Conservation (phyloP, 2,329 filamentous ascomycete species). For the Colletotrichum cereale region DNA sequence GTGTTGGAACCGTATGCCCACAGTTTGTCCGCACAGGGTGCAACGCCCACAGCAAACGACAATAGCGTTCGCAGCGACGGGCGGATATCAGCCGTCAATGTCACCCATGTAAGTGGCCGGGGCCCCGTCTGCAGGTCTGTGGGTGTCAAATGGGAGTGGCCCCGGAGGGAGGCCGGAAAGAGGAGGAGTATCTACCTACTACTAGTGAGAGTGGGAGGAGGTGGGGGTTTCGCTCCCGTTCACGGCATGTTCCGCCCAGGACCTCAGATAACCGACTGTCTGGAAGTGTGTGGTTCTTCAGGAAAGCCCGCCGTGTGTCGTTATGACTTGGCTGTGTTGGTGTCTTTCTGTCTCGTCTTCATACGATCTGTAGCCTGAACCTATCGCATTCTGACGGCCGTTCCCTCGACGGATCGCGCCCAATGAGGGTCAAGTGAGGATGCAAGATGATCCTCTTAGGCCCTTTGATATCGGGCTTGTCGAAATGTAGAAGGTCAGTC, state of each 20-base stretch:
- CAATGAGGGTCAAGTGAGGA: slow-evolving; percentile 9
- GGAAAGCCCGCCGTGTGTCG: not conserved
- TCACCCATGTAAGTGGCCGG: slow-evolving; percentile 6
- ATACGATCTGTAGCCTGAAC: not conserved
- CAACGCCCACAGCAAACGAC: not conserved
- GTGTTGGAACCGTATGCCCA: not conserved
- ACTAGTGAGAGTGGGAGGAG: not conserved
- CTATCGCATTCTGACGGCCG: not conserved
- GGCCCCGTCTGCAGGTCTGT: slow-evolving; percentile 22
- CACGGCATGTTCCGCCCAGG: not conserved
- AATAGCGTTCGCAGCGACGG: not conserved
- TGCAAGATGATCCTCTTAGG: slow-evolving; percentile 13
- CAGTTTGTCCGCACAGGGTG: not conserved
- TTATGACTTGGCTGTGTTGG: not conserved
- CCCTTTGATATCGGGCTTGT: slow-evolving; percentile 40
- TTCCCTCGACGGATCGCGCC: slow-evolving; percentile 1
- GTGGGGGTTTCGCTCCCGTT: slow-evolving; percentile 11
- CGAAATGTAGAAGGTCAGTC: slow-evolving; percentile 37
- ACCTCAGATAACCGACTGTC: not conserved
- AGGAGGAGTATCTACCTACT: no score
- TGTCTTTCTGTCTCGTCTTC: not conserved
- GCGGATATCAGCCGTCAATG: not conserved
- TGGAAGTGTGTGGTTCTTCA: not conserved
- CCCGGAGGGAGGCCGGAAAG: slow-evolving; percentile 10
- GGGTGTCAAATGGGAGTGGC: slow-evolving; percentile 6